Percentiles rank a stretch among this genome's conserved stretches.
Evolutionary conservation across 1,284 basidiomycete genomes (phyloP).

Genomic region (Crocinoboletus sp.): DNA sequence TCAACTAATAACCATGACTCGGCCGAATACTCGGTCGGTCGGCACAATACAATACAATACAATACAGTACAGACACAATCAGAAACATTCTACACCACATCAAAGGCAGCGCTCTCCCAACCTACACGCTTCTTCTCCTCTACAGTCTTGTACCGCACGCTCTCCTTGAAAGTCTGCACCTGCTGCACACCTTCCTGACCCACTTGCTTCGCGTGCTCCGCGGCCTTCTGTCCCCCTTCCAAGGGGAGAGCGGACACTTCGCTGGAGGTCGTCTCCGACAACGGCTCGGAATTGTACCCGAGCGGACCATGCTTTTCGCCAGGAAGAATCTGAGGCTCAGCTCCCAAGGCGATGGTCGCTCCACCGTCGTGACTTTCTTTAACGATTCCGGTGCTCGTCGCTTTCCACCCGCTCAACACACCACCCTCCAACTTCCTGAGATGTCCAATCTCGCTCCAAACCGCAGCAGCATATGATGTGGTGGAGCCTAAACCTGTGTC

Average conservation of each 20-base stretch:
- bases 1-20: too few species aligned
- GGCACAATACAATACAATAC: too few species aligned
- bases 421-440: conserved; percentile 40
- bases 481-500: conserved; percentile 53
- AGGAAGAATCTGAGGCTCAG: conserved; percentile 62
- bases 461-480: conserved; percentile 46
- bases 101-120: conserved; percentile 29
- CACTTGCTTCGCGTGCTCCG: conserved; percentile 8
- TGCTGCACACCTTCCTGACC: conserved; percentile 15
- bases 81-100: conserved; percentile 18
- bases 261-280: conserved; percentile 33
- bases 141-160: conserved; percentile 18
- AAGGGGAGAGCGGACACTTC: conserved; percentile 1
- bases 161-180: conserved; percentile 28
- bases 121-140: conserved; percentile 19
- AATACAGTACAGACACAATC: too few species aligned
- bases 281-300: conserved; percentile 46
- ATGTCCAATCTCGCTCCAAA: conserved; percentile 63
- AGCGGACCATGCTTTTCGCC: conserved; percentile 61
- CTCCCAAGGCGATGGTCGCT: conserved; percentile 58
- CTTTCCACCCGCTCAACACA: conserved; percentile 42
- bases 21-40: too few species aligned
- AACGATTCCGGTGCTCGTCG: conserved; percentile 59
- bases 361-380: conserved; percentile 38
- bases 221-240: conserved; percentile 1